A percentile compares a stretch with the other conserved stretches of the same genome.
Conservation (phyloP, 306 rosid genomes). For the Pyrus communis region DNA sequence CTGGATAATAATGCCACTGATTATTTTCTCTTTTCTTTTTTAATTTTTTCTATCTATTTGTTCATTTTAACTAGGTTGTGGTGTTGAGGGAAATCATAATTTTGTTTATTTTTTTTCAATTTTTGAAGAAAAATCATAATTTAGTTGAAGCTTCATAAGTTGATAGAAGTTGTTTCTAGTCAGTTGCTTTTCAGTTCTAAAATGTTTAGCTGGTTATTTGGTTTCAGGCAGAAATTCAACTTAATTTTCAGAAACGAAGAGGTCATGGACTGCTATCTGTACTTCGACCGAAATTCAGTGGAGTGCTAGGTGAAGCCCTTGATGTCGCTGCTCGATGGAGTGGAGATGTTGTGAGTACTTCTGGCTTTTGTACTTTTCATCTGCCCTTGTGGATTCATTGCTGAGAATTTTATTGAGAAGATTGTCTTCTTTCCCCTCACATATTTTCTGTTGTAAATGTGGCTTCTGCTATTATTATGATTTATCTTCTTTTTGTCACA, state of each 20-base stretch:
- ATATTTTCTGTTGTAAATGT: neutral
- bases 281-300: constrained; percentile 80
- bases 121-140: neutral
- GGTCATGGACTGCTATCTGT: constrained; percentile 89
- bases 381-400: constrained; percentile 2
- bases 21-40: neutral
- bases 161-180: constrained; percentile 5
- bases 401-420: neutral
- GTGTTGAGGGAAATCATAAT: neutral
- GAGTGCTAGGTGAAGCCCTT: constrained; percentile 86
- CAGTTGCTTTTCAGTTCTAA: neutral
- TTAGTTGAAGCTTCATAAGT: neutral
- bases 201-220: constrained; percentile 10
- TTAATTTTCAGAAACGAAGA: constrained; percentile 83
- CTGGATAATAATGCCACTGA: neutral
- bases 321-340: constrained; percentile 97
- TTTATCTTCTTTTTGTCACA: neutral
- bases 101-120: neutral
- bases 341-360: constrained; percentile 92
- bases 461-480: neutral
- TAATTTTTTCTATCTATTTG: neutral
- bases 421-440: neutral
- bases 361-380: constrained; percentile 4
- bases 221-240: constrained; percentile 85
- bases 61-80: neutral